Conservation (phyloP, 2,329 filamentous ascomycete genomes). For the Exophiala alcalophila region DNA sequence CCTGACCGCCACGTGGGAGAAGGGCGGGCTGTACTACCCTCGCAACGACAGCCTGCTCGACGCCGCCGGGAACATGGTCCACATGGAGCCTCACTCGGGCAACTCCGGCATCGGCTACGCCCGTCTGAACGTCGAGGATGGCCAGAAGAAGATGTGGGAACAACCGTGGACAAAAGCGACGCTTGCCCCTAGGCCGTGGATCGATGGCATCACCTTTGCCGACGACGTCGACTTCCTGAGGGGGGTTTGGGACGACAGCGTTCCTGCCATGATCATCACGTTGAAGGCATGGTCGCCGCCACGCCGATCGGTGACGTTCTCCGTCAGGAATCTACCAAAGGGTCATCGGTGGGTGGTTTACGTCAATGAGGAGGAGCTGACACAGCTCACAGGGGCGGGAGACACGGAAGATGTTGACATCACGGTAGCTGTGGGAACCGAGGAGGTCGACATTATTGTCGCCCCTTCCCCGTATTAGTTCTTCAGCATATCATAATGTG, state of each 20-base stretch:
- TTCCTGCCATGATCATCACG: conserved; percentile 13
- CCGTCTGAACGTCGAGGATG: conserved; percentile 17
- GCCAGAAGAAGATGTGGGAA: conserved; percentile 24
- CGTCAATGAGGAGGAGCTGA: no score
- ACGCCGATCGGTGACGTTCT: no score
- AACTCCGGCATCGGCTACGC: conserved; percentile 18
- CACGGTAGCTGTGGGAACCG: no score
- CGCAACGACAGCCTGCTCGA: conserved; percentile 11
- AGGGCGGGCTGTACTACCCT: conserved; percentile 11
- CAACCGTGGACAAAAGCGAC: conserved; percentile 17
- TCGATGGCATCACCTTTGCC: conserved; percentile 10
- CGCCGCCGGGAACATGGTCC: conserved; percentile 5
- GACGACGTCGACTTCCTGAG: conserved; percentile 21
- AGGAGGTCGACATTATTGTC: no score
- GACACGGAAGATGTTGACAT: no score
- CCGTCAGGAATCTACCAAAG: no score
- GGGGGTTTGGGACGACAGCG: conserved; percentile 12
- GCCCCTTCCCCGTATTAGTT: no score
- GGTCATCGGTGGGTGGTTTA: no score
- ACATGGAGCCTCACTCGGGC: conserved; percentile 18
- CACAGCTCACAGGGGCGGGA: no score
- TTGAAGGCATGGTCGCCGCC: conserved; percentile 10
- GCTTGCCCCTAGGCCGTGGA: conserved; percentile 9
- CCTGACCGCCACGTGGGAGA: conserved; percentile 6
- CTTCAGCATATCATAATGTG: no score